These are phyloP conservation scores for Sclerotinia minor DNA, from an alignment of 2,329 filamentous ascomycete genomes.

Conservation along the genomic window DNA sequence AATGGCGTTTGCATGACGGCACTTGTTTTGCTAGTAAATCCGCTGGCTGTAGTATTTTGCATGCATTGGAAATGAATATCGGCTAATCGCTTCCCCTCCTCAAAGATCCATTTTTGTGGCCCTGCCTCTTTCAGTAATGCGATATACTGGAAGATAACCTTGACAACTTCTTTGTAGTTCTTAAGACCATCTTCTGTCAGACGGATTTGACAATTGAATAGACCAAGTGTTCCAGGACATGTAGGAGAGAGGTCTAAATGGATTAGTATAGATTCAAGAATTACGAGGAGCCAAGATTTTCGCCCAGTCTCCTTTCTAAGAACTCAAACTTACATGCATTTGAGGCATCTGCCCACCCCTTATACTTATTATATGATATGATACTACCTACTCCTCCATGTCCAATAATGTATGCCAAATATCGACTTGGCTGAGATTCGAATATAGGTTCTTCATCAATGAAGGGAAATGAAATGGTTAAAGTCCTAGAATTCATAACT, in stretches of 20 bases:
- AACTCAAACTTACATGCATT: conserved; percentile 48
- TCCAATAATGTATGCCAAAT: conserved; percentile 70
- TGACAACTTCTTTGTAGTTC: conserved; percentile 64
- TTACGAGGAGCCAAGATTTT: not conserved
- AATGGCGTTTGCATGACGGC: conserved; percentile 89
- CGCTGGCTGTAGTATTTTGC: conserved; percentile 85
- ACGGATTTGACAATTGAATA: conserved; percentile 67
- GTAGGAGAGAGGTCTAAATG: conserved; percentile 56
- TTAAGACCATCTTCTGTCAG: conserved; percentile 62
- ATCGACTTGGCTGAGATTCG: conserved; percentile 67
- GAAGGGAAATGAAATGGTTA: conserved; percentile 69
- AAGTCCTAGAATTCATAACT: conserved; percentile 66
- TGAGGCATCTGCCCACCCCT: conserved; percentile 69
- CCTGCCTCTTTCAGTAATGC: conserved; percentile 76
- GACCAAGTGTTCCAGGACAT: conserved; percentile 62
- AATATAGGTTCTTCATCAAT: conserved; percentile 67
- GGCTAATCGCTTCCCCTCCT: conserved; percentile 85
- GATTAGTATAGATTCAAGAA: conserved; percentile 3
- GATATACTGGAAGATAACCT: conserved; percentile 77
- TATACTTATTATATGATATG: conserved; percentile 68
- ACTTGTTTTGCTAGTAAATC: conserved; percentile 83
- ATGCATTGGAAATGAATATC: conserved; percentile 95
- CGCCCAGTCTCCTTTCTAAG: not conserved
- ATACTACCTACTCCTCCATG: conserved; percentile 75
- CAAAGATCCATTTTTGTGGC: conserved; percentile 89